Evolutionary conservation across 2,329 filamentous ascomycete genomes (phyloP).

Genomic region (Colletotrichum zoysiae): DNA sequence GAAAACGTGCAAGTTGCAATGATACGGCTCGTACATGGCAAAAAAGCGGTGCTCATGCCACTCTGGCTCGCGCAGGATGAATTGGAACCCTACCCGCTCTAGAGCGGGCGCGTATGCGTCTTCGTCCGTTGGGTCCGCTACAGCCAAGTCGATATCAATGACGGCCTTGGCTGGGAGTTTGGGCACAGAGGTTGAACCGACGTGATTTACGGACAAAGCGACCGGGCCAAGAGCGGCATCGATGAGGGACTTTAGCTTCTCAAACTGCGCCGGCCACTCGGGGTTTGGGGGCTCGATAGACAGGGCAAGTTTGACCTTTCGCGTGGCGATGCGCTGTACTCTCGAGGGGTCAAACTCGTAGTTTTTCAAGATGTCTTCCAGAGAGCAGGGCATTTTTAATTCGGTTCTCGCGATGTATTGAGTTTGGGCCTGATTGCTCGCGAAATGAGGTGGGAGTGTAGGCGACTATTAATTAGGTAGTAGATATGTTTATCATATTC

Average conservation of each 20-base stretch:
- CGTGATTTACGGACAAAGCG: conserved; percentile 56
- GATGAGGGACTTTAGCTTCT: conserved; percentile 50
- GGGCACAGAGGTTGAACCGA: conserved; percentile 65
- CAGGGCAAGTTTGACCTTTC: conserved; percentile 44
- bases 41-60: conserved; percentile 65
- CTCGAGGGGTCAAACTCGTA: conserved; percentile 43
- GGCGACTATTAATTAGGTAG: background rate
- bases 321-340: conserved; percentile 46
- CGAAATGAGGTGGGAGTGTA: background rate
- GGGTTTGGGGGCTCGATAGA: conserved; percentile 54
- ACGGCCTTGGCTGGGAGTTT: conserved; percentile 63
- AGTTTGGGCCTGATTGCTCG: background rate
- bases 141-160: conserved; percentile 65
- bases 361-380: conserved; percentile 47
- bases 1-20: conserved; percentile 63
- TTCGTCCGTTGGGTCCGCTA: conserved; percentile 57
- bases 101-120: conserved; percentile 57
- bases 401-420: background rate
- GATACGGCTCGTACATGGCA: conserved; percentile 49
- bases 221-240: conserved; percentile 51
- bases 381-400: conserved; percentile 34
- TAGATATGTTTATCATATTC: background rate
- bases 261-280: conserved; percentile 53
- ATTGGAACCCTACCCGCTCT: conserved; percentile 59
- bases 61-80: conserved; percentile 58